A percentile compares a stretch with the other conserved stretches of the same genome.
phyloP scores from a whole-genome alignment of 768 basidiomycete species.

The Baorangia bicolor region DNA sequence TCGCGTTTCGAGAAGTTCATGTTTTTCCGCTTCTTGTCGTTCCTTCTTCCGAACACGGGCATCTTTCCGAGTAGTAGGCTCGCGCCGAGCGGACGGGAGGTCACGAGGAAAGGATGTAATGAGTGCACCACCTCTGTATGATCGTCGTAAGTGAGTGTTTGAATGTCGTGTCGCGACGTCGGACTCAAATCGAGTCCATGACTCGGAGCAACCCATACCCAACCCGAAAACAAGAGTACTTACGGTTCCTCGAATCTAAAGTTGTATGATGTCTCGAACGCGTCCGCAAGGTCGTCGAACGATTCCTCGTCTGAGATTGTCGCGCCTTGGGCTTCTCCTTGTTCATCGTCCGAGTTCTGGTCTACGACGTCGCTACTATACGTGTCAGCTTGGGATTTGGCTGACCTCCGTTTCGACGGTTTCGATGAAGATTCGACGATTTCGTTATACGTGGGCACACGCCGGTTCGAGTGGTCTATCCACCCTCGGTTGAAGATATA shows the following conservation, averaged over 20 bases:
- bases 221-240: slow-evolving; percentile 34
- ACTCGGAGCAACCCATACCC: not conserved
- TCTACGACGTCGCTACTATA: slow-evolving; percentile 16
- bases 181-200: not conserved
- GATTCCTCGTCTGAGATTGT: slow-evolving; percentile 60
- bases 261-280: slow-evolving; percentile 96
- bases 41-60: slow-evolving; percentile 76
- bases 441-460: slow-evolving; percentile 84
- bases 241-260: slow-evolving; percentile 97
- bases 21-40: slow-evolving; percentile 64
- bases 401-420: slow-evolving; percentile 22
- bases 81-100: slow-evolving; percentile 63
- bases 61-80: slow-evolving; percentile 77
- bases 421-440: slow-evolving; percentile 49
- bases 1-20: slow-evolving; percentile 75
- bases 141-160: not conserved
- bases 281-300: slow-evolving; percentile 89
- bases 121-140: slow-evolving; percentile 57
- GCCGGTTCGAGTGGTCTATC: slow-evolving; percentile 77
- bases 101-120: slow-evolving; percentile 79
- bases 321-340: slow-evolving; percentile 28
- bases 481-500: slow-evolving; percentile 98
- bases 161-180: not conserved
- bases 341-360: slow-evolving; percentile 16
- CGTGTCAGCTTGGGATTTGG: slow-evolving; percentile 12